phyloP scores from a whole-genome alignment of 768 basidiomycete species.

The Leccinum barrowsii region DNA sequence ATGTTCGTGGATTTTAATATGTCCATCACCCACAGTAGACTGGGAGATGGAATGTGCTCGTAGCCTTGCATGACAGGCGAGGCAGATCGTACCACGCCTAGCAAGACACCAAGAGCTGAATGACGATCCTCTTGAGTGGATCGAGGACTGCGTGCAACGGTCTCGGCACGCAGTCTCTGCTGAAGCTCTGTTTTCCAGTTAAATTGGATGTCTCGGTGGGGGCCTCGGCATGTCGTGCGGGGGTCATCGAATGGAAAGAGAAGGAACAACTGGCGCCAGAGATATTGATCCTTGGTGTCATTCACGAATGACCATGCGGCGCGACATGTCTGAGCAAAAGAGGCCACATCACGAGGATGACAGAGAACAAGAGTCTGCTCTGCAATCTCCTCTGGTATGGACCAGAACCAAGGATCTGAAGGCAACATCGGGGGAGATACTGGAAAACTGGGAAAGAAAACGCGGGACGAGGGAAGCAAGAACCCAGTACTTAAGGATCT shows the following conservation, averaged over 20 bases:
- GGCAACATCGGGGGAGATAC: neutral
- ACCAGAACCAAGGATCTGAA: slow-evolving; percentile 13
- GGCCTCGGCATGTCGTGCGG: slow-evolving; percentile 28
- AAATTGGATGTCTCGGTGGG: slow-evolving; percentile 12
- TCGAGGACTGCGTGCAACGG: slow-evolving; percentile 18
- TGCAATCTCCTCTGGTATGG: slow-evolving; percentile 49
- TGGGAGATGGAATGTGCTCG: slow-evolving; percentile 34
- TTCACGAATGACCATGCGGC: slow-evolving; percentile 48
- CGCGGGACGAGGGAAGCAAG: neutral
- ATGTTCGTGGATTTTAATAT: slow-evolving; percentile 39
- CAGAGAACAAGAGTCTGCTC: slow-evolving; percentile 57
- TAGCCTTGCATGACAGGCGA: slow-evolving; percentile 25
- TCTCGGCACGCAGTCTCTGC: slow-evolving; percentile 41
- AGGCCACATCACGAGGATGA: slow-evolving; percentile 54
- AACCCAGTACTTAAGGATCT: neutral
- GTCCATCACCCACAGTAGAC: slow-evolving; percentile 44
- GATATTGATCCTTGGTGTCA: slow-evolving; percentile 47
- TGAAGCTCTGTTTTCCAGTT: slow-evolving; percentile 40
- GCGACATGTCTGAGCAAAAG: slow-evolving; percentile 55
- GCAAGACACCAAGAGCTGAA: slow-evolving; percentile 38
- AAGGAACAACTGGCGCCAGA: slow-evolving; percentile 70
- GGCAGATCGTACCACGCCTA: slow-evolving; percentile 38
- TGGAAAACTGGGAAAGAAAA: neutral
- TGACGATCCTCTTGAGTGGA: slow-evolving; percentile 27
- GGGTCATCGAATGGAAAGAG: slow-evolving; percentile 62